A percentile compares a stretch with the other conserved stretches of the same genome.
phyloP scores from a whole-genome alignment of 257 asterid species.

The Ilex asprella region DNA sequence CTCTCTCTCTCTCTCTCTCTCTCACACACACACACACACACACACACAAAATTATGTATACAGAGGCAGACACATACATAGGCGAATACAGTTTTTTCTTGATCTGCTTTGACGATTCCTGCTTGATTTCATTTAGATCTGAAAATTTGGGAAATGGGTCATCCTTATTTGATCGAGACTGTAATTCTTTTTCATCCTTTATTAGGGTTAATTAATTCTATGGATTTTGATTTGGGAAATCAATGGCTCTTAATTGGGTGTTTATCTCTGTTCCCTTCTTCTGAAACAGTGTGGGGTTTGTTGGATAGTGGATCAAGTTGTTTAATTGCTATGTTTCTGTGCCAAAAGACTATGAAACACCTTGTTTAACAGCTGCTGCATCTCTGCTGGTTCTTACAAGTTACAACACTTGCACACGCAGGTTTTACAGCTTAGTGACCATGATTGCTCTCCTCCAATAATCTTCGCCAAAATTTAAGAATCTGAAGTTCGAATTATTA shows the following conservation, averaged over 20 bases:
- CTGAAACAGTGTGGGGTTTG: neutral
- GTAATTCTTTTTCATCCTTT: constrained; percentile 7
- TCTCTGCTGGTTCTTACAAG: neutral
- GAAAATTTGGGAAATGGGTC: constrained; percentile 18
- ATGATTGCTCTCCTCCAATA: too few relatives aligned
- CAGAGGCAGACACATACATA: too few relatives aligned
- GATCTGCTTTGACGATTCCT: neutral
- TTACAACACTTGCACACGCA: neutral
- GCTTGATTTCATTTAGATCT: constrained; percentile 42
- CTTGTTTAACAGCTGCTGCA: neutral
- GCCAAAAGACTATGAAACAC: too few relatives aligned
- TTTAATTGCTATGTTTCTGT: neutral
- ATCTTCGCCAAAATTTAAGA: too few relatives aligned
- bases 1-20: neutral
- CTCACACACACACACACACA: neutral
- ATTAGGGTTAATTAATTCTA: neutral
- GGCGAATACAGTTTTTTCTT: too few relatives aligned
- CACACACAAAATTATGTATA: too few relatives aligned
- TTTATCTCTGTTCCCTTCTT: neutral
- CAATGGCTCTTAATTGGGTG: neutral
- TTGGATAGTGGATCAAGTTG: neutral
- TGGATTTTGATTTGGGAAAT: constrained; percentile 12
- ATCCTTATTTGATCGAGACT: constrained; percentile 20
- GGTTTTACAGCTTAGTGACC: too few relatives aligned
- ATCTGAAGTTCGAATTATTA: too few relatives aligned